Base-by-base conservation (phyloP, 1,139 yeast species). In the Zhuliangozyma blackwelliae region DNA sequence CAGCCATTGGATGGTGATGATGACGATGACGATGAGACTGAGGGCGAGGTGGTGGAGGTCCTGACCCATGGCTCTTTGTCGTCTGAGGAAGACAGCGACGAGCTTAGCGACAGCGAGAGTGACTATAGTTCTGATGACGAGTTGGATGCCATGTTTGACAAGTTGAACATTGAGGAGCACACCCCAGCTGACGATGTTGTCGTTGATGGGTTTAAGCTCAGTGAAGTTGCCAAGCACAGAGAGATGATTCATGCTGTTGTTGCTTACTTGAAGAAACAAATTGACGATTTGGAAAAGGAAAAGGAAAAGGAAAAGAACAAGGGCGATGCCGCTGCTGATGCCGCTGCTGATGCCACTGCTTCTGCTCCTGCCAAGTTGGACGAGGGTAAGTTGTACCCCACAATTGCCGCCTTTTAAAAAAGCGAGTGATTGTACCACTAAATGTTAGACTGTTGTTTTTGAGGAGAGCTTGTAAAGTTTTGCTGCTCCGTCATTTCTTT, bases 351-450 rank as follows among this genome's bases (percentile, higher is more conserved):
- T n/a, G n/a, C n/a, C n/a, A n/a, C n/a, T n/a, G 36, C 29, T 25
- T 37, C 37, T 16, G 33, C 37, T 10, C 29, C 36, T 19, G 38
- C 39, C 32, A 49, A n/a, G n/a, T n/a, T n/a, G n/a, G n/a, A n/a
- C 30, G 44, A 50, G 13, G 43, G 48, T 37, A 57, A 52, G 12
- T 57, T 69, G 43, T 70, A 70, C 45, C 76, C 76, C 22, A 59
- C 63, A 12, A 68, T 70, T 37, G 57, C 72, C 36, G 72, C 73
- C 29, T 69, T 69, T 48, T 70, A 57, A 48, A 10, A 31, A n/a
- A n/a, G n/a, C n/a, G n/a, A n/a, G n/a, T n/a, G n/a, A n/a, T n/a
- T n/a, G n/a, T n/a, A n/a, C n/a, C n/a, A n/a, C n/a, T n/a, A n/a
- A n/a, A n/a, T n/a, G n/a, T n/a, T n/a, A n/a, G n/a, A n/a, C n/a